Conservation (phyloP, 352 stramenopile genomes). For the Pythium pectinolyticum region DNA sequence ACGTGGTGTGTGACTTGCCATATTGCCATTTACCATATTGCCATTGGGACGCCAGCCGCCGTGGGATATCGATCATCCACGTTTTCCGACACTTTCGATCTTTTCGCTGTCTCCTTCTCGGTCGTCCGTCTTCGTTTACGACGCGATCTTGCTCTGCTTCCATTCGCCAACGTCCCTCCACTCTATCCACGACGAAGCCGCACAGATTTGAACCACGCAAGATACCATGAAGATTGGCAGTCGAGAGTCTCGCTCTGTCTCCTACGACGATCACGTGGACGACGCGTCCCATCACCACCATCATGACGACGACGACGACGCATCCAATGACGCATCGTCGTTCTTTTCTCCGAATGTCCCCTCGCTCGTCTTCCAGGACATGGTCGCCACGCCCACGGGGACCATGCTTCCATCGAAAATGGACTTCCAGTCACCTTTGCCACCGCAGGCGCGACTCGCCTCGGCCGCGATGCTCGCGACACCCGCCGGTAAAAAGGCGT, state of each 20-base stretch:
- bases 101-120: too few relatives aligned
- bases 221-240: background rate
- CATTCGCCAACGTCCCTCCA: background rate
- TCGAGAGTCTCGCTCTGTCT: too few relatives aligned
- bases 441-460: conserved; percentile 25
- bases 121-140: background rate
- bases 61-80: too few relatives aligned
- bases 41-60: background rate
- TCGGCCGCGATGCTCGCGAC: conserved; percentile 19
- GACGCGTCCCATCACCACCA: background rate
- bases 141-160: background rate
- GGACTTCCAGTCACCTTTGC: conserved; percentile 34
- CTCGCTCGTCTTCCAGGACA: conserved; percentile 2
- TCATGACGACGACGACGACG: background rate
- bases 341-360: conserved; percentile 4
- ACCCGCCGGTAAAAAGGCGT: conserved; percentile 21
- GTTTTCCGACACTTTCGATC: background rate
- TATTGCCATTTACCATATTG: background rate
- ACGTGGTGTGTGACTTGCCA: background rate
- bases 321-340: background rate
- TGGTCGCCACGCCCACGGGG: conserved; percentile 25
- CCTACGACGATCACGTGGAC: too few relatives aligned
- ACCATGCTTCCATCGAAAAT: conserved; percentile 20
- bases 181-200: background rate
- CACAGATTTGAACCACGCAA: background rate